Evolutionary conservation across 108 stramenopile species (phyloP).

Genomic region (Bacterosira constricta): DNA sequence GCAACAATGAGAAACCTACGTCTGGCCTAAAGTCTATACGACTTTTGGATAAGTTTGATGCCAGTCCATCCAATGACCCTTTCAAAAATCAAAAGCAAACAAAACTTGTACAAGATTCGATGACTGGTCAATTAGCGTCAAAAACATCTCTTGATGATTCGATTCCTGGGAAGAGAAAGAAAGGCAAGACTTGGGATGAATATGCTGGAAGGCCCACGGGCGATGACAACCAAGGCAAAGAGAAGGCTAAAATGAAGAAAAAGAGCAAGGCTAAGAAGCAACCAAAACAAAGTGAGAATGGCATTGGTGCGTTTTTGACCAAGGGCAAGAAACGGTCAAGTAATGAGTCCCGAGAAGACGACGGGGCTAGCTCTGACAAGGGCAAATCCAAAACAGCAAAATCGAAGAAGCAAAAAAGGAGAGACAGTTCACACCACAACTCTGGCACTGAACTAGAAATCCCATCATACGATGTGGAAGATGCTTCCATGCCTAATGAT

Average conservation of each 20-base stretch:
- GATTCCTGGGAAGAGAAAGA: neutral
- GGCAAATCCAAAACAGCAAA: neutral
- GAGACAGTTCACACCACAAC: neutral
- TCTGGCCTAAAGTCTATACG: neutral
- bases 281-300: slow-evolving; percentile 8
- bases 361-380: neutral
- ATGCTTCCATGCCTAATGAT: neutral
- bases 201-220: slow-evolving; percentile 19
- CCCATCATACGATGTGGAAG: neutral
- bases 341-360: neutral
- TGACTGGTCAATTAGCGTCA: neutral
- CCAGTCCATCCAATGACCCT: neutral
- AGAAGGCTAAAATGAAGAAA: neutral
- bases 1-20: neutral
- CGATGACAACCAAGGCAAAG: neutral
- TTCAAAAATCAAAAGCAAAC: slow-evolving; percentile 2
- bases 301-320: neutral
- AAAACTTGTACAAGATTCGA: slow-evolving; percentile 4
- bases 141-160: neutral
- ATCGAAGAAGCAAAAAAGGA: slow-evolving; percentile 12
- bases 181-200: slow-evolving; percentile 19
- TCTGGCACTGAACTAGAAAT: slow-evolving; percentile 14
- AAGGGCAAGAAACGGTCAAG: slow-evolving; percentile 16
- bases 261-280: slow-evolving; percentile 9
- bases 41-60: slow-evolving; percentile 1